Conservation (phyloP, 148 eudicot species). For the Arbutus unedo region DNA sequence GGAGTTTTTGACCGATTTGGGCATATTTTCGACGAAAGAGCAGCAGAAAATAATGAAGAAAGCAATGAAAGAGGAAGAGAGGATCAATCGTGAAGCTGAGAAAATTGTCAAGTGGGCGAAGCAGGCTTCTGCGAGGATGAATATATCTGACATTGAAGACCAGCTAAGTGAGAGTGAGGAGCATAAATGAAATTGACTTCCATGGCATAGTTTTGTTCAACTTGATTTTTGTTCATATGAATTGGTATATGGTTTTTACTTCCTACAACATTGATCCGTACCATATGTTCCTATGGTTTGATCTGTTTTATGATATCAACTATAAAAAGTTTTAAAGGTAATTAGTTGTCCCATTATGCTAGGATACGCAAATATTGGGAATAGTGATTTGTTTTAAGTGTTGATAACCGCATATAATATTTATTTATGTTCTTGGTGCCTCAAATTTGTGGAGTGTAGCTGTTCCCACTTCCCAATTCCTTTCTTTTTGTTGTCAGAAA, state of each 20-base stretch:
- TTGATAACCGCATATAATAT: no score
- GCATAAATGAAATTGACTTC: conserved; percentile 15
- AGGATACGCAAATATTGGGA: no score
- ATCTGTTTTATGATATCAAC: no score
- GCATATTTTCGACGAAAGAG: conserved; percentile 43
- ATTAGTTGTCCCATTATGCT: no score
- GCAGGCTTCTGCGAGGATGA: conserved; percentile 78
- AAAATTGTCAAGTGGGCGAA: conserved; percentile 84
- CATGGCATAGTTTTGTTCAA: background rate
- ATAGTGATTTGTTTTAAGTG: no score
- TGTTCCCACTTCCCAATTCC: no score
- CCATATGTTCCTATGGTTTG: background rate
- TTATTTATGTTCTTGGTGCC: no score
- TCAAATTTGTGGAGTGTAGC: no score
- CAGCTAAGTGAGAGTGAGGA: conserved; percentile 44
- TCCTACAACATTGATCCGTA: background rate
- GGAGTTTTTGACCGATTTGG: conserved; percentile 56
- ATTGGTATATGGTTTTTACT: background rate
- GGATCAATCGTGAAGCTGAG: conserved; percentile 74
- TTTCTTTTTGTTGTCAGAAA: no score
- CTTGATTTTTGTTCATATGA: background rate
- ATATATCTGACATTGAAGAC: conserved; percentile 53
- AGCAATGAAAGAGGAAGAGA: conserved; percentile 68
- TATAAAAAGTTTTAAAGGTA: no score
- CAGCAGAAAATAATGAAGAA: conserved; percentile 58